Conservation (phyloP, 1,139 yeast genomes). For the Saccharomyces hybrid region DNA sequence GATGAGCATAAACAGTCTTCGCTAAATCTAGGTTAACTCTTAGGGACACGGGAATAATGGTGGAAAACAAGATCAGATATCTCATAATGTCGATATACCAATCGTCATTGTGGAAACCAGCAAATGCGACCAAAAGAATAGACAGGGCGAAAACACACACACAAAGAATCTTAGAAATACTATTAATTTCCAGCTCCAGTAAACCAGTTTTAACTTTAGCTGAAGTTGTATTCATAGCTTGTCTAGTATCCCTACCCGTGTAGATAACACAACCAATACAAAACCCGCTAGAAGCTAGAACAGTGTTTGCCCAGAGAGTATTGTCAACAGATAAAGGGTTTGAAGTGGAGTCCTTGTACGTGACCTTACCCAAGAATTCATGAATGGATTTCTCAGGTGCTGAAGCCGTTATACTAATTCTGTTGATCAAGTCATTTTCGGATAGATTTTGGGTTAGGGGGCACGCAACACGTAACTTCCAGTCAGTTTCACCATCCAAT, state of each 20-base stretch:
- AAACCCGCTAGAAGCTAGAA: constrained; percentile 77
- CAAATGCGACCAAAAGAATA: constrained; percentile 65
- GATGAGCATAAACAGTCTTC: constrained; percentile 90
- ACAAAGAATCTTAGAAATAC: constrained; percentile 80
- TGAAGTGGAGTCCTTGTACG: constrained; percentile 46
- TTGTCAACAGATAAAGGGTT: constrained; percentile 75
- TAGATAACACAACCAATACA: constrained; percentile 82
- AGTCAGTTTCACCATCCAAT: constrained; percentile 97
- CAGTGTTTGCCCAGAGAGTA: constrained; percentile 97
- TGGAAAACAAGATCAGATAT: constrained; percentile 81
- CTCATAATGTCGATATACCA: constrained; percentile 92
- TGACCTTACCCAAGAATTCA: constrained; percentile 64
- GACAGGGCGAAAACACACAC: constrained; percentile 76
- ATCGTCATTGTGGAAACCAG: constrained; percentile 58
- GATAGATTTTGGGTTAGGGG: constrained; percentile 58
- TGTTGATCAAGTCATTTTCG: constrained; percentile 38
- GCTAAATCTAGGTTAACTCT: constrained; percentile 93
- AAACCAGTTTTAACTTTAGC: constrained; percentile 89
- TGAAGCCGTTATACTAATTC: constrained; percentile 56
- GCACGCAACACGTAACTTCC: constrained; percentile 83
- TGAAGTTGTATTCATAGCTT: constrained; percentile 83
- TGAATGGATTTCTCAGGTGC: constrained; percentile 83
- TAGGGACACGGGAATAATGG: constrained; percentile 91
- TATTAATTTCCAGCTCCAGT: constrained; percentile 83
- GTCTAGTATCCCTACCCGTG: constrained; percentile 91